Conservation (phyloP, 2,329 filamentous ascomycete genomes). For the Chaetothyriales sp. region DNA sequence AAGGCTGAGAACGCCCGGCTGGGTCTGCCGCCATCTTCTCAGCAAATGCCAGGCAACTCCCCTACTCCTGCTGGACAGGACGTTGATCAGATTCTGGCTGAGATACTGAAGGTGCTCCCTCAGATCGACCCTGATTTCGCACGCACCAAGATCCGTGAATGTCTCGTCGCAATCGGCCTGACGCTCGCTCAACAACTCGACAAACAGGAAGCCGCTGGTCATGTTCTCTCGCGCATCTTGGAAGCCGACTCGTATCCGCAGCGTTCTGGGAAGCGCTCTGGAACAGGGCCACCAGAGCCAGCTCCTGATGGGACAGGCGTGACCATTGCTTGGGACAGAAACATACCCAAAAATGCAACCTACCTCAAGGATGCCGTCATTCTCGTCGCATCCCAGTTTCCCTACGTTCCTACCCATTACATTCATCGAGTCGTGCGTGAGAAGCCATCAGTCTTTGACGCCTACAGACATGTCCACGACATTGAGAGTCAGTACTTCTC, state of each 20-base stretch:
- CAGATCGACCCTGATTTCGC: not conserved
- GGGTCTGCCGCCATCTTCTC: not conserved
- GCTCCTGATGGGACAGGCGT: slow-evolving; percentile 22
- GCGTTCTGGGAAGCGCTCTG: slow-evolving; percentile 10
- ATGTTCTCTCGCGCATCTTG: slow-evolving; percentile 30
- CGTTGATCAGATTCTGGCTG: not conserved
- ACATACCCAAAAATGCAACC: slow-evolving; percentile 6
- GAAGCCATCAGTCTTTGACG: slow-evolving; percentile 17
- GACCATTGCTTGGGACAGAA: slow-evolving; percentile 19
- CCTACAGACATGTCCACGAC: slow-evolving; percentile 19
- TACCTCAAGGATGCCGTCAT: slow-evolving; percentile 17
- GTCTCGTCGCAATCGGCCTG: not conserved
- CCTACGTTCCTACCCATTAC: slow-evolving; percentile 13
- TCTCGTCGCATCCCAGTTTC: slow-evolving; percentile 15
- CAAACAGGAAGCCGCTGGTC: slow-evolving; percentile 10
- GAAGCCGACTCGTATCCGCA: slow-evolving; percentile 29
- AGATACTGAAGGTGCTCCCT: not conserved
- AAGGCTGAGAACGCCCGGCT: slow-evolving; percentile 6
- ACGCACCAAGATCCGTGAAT: slow-evolving; percentile 1
- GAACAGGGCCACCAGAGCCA: slow-evolving; percentile 20
- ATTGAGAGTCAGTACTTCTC: slow-evolving; percentile 13
- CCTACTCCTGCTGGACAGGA: not conserved
- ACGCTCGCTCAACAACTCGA: not conserved
- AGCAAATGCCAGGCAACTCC: not conserved
- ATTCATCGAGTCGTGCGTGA: slow-evolving; percentile 11